Conservation (phyloP, 768 basidiomycete genomes). For the Mycena epipterygia region DNA sequence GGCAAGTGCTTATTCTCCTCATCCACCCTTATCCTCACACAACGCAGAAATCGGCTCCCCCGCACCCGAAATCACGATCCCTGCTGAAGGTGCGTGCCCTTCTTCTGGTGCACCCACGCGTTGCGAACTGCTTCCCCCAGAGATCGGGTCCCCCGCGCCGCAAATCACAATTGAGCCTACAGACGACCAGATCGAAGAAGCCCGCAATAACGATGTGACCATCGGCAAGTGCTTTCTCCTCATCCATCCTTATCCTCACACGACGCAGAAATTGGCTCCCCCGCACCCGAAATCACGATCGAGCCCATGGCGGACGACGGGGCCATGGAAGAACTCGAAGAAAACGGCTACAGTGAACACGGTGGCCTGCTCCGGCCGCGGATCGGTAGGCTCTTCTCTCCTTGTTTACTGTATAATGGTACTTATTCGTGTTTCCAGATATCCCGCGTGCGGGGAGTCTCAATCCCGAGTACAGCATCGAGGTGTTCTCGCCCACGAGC, state of each 20-base stretch:
- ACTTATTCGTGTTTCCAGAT: not conserved
- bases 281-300: slow-evolving; percentile 34
- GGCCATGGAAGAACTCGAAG: slow-evolving; percentile 2
- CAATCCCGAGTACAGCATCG: slow-evolving; percentile 36
- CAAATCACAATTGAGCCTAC: slow-evolving; percentile 30
- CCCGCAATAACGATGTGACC: slow-evolving; percentile 28
- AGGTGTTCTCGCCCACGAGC: slow-evolving; percentile 31
- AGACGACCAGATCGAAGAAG: slow-evolving; percentile 37
- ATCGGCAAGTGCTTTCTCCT: slow-evolving; percentile 2
- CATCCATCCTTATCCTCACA: not conserved
- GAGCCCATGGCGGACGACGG: slow-evolving; percentile 34
- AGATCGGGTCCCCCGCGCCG: slow-evolving; percentile 30
- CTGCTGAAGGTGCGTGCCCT: too few relatives aligned
- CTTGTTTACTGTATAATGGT: not conserved
- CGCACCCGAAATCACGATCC: slow-evolving; percentile 32
- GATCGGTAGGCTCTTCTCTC: slow-evolving; percentile 4
- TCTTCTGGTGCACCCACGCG: too few relatives aligned
- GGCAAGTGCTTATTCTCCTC: not conserved
- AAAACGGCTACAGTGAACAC: not conserved
- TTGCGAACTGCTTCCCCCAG: not conserved
- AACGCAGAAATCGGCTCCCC: slow-evolving; percentile 25
- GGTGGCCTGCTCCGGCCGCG: slow-evolving; percentile 18
- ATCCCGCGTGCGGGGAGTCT: slow-evolving; percentile 30
- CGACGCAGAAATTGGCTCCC: slow-evolving; percentile 22
- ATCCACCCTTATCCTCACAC: not conserved